These are phyloP conservation scores for Hypholoma fasciculare DNA, from an alignment of 768 basidiomycete genomes.

Conservation along the genomic window DNA sequence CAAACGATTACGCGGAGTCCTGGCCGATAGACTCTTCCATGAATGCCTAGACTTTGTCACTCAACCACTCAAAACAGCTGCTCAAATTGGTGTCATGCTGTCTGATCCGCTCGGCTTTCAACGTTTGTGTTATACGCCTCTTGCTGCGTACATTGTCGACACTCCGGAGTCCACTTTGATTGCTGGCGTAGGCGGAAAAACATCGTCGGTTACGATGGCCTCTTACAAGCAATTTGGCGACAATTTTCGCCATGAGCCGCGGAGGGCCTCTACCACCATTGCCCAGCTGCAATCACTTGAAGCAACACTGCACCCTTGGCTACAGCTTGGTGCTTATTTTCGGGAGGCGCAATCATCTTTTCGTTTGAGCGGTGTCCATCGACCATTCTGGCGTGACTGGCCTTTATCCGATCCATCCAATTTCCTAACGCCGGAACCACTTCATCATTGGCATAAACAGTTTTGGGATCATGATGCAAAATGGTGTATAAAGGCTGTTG, in stretches of 20 bases:
- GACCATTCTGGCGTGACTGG: conserved; percentile 39
- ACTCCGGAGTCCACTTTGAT: conserved; percentile 30
- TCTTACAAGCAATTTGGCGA: conserved; percentile 30
- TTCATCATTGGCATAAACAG: conserved; percentile 36
- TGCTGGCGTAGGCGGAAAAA: conserved; percentile 27
- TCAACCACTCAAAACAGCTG: conserved; percentile 28
- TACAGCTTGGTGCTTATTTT: conserved; percentile 23
- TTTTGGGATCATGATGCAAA: conserved; percentile 39
- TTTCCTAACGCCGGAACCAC: conserved; percentile 34
- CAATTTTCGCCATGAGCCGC: conserved; percentile 21
- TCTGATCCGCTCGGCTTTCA: conserved; percentile 23
- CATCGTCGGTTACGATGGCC: conserved; percentile 31
- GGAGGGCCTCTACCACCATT: conserved; percentile 23
- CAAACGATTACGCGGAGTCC: conserved; percentile 21
- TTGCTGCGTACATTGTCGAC: conserved; percentile 31
- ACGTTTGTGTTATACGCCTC: conserved; percentile 25
- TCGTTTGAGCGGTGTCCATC: conserved; percentile 29
- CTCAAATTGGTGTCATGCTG: conserved; percentile 25
- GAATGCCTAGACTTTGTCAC: conserved; percentile 27
- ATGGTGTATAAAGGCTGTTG: conserved; percentile 35
- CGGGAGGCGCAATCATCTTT: conserved; percentile 14
- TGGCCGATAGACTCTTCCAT: conserved; percentile 27
- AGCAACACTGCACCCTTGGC: conserved; percentile 17
- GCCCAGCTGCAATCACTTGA: conserved; percentile 12
- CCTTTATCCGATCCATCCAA: conserved; percentile 27